These are phyloP conservation scores for Rosa multiflora DNA, from an alignment of 306 rosid species.

Conservation along the genomic window DNA sequence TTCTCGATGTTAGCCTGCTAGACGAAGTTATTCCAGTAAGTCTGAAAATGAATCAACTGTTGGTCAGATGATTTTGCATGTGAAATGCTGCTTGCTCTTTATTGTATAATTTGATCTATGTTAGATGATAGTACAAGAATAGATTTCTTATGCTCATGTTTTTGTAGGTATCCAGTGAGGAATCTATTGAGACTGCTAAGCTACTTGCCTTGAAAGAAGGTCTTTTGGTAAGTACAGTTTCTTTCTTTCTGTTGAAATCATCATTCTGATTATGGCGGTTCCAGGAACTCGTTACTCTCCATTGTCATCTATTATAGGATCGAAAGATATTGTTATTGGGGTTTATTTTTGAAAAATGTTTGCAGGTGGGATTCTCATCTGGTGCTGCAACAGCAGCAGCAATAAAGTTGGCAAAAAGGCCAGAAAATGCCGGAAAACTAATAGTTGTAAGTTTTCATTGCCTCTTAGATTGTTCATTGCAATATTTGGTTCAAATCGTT, in stretches of 20 bases:
- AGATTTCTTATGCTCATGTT: background rate
- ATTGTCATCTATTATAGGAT: background rate
- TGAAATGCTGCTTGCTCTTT: too few species aligned
- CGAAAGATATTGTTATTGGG: too few species aligned
- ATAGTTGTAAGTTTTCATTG: constrained; percentile 48
- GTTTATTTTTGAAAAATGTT: background rate
- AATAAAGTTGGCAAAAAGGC: constrained; percentile 60
- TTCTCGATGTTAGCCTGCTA: constrained; percentile 53
- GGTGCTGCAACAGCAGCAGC: constrained; percentile 82
- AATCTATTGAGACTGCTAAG: constrained; percentile 72
- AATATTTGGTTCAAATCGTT: background rate
- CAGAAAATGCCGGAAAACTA: constrained; percentile 72
- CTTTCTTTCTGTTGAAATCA: too few species aligned
- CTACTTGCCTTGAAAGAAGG: constrained; percentile 77
- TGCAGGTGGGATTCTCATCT: constrained; percentile 81
- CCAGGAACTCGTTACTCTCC: background rate
- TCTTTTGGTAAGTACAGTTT: background rate
- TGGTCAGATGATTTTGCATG: too few species aligned
- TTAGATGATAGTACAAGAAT: background rate
- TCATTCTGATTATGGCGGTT: too few species aligned
- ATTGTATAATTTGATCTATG: background rate
- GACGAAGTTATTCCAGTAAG: constrained; percentile 70
- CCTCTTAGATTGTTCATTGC: background rate
- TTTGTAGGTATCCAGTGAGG: constrained; percentile 56
- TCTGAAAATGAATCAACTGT: background rate